Conservation (phyloP, 768 basidiomycete genomes). For the Coprinopsis cinerea region DNA sequence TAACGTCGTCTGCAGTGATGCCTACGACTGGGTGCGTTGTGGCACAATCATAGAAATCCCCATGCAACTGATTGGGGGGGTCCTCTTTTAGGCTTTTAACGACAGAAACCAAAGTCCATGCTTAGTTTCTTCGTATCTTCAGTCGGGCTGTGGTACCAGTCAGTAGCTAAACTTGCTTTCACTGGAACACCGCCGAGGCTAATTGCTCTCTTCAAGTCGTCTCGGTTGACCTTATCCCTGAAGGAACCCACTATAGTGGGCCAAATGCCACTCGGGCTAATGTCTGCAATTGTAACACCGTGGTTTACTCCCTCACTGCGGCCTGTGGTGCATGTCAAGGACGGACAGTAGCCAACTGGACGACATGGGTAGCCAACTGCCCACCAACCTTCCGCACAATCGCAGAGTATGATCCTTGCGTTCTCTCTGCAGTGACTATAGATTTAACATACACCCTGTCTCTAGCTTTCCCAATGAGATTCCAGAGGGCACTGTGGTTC, state of each 20-base stretch:
- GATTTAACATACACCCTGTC: not conserved
- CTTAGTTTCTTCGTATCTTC: slow-evolving; percentile 41
- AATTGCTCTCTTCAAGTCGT: slow-evolving; percentile 25
- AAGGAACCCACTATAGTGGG: slow-evolving; percentile 34
- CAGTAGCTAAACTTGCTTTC: slow-evolving; percentile 9
- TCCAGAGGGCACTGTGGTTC: slow-evolving; percentile 39
- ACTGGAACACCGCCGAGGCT: not conserved
- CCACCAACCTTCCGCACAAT: slow-evolving; percentile 21
- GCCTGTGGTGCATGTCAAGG: slow-evolving; percentile 59
- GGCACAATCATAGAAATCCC: too few relatives aligned
- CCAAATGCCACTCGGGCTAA: slow-evolving; percentile 30
- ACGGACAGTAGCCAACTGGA: slow-evolving; percentile 33
- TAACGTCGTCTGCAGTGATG: slow-evolving; percentile 30
- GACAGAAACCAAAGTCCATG: slow-evolving; percentile 43
- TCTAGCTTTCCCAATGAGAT: slow-evolving; percentile 40
- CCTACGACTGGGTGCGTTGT: slow-evolving; percentile 33
- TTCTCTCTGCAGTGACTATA: not conserved
- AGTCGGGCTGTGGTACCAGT: slow-evolving; percentile 35
- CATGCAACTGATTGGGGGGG: not conserved
- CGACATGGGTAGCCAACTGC: slow-evolving; percentile 33
- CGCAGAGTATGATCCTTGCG: not conserved
- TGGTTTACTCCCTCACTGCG: slow-evolving; percentile 50
- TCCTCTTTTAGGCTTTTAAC: slow-evolving; percentile 31
- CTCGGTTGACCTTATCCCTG: slow-evolving; percentile 32
- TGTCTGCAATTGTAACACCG: slow-evolving; percentile 48